Base-by-base conservation (phyloP, 192 early-diverging fungal species). In the Blastocladiella britannica region DNA sequence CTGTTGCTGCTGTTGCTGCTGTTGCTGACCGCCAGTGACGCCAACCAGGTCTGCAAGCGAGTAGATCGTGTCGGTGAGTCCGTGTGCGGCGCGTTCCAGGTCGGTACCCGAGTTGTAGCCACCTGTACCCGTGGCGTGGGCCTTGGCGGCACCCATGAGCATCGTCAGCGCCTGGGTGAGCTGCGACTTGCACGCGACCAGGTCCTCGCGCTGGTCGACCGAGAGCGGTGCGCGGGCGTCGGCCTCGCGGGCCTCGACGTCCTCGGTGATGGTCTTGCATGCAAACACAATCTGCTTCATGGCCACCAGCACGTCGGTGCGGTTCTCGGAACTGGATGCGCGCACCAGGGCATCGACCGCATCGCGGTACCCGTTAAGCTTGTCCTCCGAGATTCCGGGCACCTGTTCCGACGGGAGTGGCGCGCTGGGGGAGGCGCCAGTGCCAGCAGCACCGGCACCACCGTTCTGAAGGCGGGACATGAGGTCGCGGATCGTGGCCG, bases 221-320 rank as follows among this genome's bases (percentile, higher is more conserved):
- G 65, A 54, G 15, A 90, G 67, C 18, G 65, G 70, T 61, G 71
- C 68, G 4, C 58, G 29, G 27, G 60, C 62, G 25, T 63, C 64
- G 27, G 72, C 63, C 61, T 85, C 75, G 51, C 83, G 82, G 8
- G 66, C 67, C 29, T 88, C 83, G 7, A 86, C 77, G 51, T 97
- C 87, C 31, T 87, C 86, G 0, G 81, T 84, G 51, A 97, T 84
- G 55, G 75, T 70, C 52, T 83, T 81, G 70, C 90, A 93, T 0
- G 87, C 74, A 29, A 83, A 73, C 27, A 88, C 84, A 31, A 94
- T 79, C 5, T 82, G 65, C 56, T 83, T 82, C 84, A 90, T 89
- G n/a, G 87, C 77, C 27, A 82, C 70, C 30, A 97, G 65, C 0
- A 92, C 87, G 26, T 63, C 64, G 1, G 87, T 70, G 28, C 84